Evolutionary conservation across 257 asterid genomes (phyloP).

Genomic region (Gentiana straminea): DNA sequence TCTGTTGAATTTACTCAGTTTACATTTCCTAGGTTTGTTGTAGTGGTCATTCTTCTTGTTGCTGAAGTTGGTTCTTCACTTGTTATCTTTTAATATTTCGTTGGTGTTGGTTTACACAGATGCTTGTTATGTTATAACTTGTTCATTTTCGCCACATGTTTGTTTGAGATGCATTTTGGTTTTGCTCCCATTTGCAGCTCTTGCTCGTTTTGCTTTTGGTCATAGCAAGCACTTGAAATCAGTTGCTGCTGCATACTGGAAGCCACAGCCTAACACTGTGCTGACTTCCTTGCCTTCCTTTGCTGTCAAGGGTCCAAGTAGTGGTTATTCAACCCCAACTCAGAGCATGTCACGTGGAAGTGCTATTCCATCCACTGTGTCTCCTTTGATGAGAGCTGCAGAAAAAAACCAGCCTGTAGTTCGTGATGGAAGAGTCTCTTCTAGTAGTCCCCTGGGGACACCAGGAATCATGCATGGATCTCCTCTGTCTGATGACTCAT

Average conservation of each 20-base stretch:
- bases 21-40: too few species aligned
- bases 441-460: constrained; percentile 83
- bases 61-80: too few species aligned
- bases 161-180: neutral
- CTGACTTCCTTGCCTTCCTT: constrained; percentile 83
- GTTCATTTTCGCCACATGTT: neutral
- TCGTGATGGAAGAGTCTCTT: constrained; percentile 81
- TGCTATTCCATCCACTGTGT: constrained; percentile 51
- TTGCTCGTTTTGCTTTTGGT: constrained; percentile 95
- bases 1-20: too few species aligned
- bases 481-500: constrained; percentile 91
- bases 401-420: constrained; percentile 42
- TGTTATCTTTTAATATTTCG: too few species aligned
- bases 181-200: constrained; percentile 47
- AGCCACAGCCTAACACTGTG: constrained; percentile 67
- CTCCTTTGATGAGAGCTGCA: constrained; percentile 61
- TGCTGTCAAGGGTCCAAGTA: constrained; percentile 51
- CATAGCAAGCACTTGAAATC: constrained; percentile 88
- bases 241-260: constrained; percentile 85
- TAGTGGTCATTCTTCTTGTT: too few species aligned
- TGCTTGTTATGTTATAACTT: too few species aligned
- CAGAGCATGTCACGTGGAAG: constrained; percentile 66
- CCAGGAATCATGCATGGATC: constrained; percentile 94
- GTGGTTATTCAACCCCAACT: constrained; percentile 78
- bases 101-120: too few species aligned